Conservation (phyloP, 1,139 yeast species). For the Yamadazyma diddensiae region DNA sequence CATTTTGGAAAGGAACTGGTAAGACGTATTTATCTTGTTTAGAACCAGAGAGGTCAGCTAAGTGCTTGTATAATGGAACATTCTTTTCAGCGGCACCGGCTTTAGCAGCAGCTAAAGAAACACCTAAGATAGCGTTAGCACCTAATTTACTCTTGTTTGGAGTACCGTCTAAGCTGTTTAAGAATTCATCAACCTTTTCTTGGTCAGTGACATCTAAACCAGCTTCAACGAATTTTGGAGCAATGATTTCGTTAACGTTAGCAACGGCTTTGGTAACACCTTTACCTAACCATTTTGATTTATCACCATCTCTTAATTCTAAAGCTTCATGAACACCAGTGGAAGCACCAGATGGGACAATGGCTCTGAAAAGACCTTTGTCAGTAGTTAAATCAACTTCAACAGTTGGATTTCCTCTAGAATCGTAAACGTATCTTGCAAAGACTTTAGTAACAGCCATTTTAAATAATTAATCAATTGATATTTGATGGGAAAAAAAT, state of each 20-base stretch:
- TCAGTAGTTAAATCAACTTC: conserved; percentile 90
- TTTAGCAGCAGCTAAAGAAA: conserved; percentile 87
- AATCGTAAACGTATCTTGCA: conserved; percentile 94
- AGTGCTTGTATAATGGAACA: conserved; percentile 83
- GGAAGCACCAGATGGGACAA: conserved; percentile 97
- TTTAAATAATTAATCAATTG: conserved; percentile 5
- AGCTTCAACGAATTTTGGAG: conserved; percentile 79
- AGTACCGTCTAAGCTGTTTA: conserved; percentile 81
- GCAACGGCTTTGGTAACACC: conserved; percentile 92
- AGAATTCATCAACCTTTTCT: conserved; percentile 74
- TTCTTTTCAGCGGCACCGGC: conserved; percentile 93
- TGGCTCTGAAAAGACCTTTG: conserved; percentile 84
- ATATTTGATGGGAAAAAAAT: neutral
- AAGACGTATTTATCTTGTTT: conserved; percentile 65
- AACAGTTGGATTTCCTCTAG: conserved; percentile 98
- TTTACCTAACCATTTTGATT: conserved; percentile 92
- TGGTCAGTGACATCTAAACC: conserved; percentile 76
- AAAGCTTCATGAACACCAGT: conserved; percentile 94
- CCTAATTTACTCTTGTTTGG: conserved; percentile 92
- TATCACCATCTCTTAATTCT: conserved; percentile 94
- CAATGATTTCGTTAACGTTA: conserved; percentile 85
- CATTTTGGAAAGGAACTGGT: conserved; percentile 97
- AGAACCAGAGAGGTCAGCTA: conserved; percentile 68
- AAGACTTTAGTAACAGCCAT: conserved; percentile 57
- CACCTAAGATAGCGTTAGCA: conserved; percentile 95